A percentile compares a stretch with the other conserved stretches of the same genome.
Evolutionary conservation across 441 rosid genomes (phyloP).

Genomic region (Viola pubescens): DNA sequence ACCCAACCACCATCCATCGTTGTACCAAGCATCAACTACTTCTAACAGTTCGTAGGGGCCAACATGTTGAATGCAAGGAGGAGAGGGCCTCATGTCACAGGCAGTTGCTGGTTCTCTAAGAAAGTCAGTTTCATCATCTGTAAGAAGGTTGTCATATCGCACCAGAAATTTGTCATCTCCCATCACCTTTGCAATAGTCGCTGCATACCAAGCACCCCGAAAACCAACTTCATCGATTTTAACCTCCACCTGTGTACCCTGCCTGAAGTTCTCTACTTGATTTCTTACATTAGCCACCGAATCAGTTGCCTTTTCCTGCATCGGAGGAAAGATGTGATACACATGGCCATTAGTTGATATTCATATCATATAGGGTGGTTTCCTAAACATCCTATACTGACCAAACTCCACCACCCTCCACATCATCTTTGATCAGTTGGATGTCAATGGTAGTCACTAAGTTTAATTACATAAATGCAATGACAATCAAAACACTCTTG

Average conservation of each 20-base stretch:
- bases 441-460: too few species aligned
- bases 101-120: slow-evolving; percentile 47
- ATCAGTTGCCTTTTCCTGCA: slow-evolving; percentile 1
- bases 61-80: slow-evolving; percentile 24
- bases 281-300: background rate
- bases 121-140: slow-evolving; percentile 50
- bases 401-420: too few species aligned
- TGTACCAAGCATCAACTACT: slow-evolving; percentile 60
- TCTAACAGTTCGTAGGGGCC: slow-evolving; percentile 34
- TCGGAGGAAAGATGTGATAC: too few species aligned
- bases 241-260: slow-evolving; percentile 48
- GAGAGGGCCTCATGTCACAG: slow-evolving; percentile 55
- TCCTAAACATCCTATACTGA: too few species aligned
- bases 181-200: slow-evolving; percentile 30
- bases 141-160: slow-evolving; percentile 48
- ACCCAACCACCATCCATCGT: slow-evolving; percentile 90
- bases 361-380: too few species aligned
- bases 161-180: slow-evolving; percentile 37
- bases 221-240: slow-evolving; percentile 69
- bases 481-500: too few species aligned
- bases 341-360: too few species aligned
- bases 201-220: slow-evolving; percentile 75
- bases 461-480: too few species aligned
- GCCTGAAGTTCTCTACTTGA: slow-evolving; percentile 5
- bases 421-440: too few species aligned